phyloP scores from a whole-genome alignment of 2,329 filamentous ascomycete genomes.

The Madurella mycetomatis region DNA sequence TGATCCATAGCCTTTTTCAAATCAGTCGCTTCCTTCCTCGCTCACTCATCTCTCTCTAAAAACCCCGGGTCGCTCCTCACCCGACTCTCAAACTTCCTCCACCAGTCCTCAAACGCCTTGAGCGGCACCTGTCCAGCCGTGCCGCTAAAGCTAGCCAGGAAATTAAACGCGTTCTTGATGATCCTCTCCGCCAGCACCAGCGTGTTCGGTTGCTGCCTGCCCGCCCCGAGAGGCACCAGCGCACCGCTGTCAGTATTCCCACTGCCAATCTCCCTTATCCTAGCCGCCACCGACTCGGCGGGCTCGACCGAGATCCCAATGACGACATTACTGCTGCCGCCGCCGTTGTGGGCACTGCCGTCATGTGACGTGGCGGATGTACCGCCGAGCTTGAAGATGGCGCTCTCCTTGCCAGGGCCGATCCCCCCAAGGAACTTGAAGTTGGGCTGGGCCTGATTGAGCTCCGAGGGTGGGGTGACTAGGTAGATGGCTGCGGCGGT shows the following conservation, averaged over 20 bases:
- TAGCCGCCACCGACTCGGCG: constrained; percentile 63
- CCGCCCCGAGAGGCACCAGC: constrained; percentile 28
- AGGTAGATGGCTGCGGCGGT: constrained; percentile 90
- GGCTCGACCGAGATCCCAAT: constrained; percentile 82
- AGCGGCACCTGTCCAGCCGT: constrained; percentile 66
- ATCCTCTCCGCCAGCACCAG: constrained; percentile 84
- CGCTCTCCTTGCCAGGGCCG: constrained; percentile 83
- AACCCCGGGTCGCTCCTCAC: constrained; percentile 85
- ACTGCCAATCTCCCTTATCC: constrained; percentile 56
- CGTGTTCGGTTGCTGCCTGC: constrained; percentile 52
- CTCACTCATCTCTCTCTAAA: constrained; percentile 58
- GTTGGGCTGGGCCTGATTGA: constrained; percentile 43
- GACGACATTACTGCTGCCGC: constrained; percentile 47
- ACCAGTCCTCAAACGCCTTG: constrained; percentile 95
- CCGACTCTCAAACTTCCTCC: constrained; percentile 88
- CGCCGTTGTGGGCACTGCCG: not conserved
- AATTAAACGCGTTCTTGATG: constrained; percentile 97
- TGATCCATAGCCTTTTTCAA: too few relatives aligned
- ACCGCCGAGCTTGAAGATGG: constrained; percentile 73
- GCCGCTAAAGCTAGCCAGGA: constrained; percentile 79
- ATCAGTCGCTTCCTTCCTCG: not conserved
- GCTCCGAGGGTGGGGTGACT: constrained; percentile 46
- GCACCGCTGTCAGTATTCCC: constrained; percentile 22
- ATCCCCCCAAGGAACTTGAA: constrained; percentile 88
- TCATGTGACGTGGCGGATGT: constrained; percentile 12